Conservation (phyloP, 345 rosid species). For the Syzygium aqueum region DNA sequence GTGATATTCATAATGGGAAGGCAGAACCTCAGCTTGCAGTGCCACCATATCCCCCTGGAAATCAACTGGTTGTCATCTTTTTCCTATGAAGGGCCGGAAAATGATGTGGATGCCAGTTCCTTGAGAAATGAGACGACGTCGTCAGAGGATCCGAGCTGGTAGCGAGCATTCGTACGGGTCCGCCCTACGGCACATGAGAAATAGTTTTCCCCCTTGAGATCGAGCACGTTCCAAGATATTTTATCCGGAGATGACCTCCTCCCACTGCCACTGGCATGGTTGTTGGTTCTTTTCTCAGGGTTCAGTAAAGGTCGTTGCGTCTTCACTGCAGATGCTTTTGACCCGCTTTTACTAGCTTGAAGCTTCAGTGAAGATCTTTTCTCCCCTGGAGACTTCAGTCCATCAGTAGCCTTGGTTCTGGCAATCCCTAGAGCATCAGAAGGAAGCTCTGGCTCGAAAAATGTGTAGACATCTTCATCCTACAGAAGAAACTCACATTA, state of each 20-base stretch:
- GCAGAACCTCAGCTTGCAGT: not conserved
- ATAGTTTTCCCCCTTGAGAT: constrained; percentile 93
- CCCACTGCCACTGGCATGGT: constrained; percentile 29
- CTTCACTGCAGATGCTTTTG: constrained; percentile 57
- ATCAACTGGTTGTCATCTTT: not conserved
- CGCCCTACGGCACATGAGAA: constrained; percentile 96
- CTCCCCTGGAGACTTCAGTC: constrained; percentile 43
- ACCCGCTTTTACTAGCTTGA: constrained; percentile 50
- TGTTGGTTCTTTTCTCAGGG: constrained; percentile 36
- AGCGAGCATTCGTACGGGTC: constrained; percentile 74
- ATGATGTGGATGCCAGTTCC: constrained; percentile 33
- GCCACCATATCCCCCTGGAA: not conserved
- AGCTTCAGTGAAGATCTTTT: constrained; percentile 46
- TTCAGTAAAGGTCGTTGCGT: constrained; percentile 40
- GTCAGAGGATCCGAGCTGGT: constrained; percentile 60
- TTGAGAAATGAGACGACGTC: constrained; percentile 68
- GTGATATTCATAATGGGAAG: not conserved
- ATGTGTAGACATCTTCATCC: constrained; percentile 98
- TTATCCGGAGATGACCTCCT: constrained; percentile 62
- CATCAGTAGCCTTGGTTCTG: constrained; percentile 60
- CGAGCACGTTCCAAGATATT: constrained; percentile 93
- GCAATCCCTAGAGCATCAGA: constrained; percentile 38
- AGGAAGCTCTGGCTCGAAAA: constrained; percentile 97
- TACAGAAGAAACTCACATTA: constrained; percentile 7
- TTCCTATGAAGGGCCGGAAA: not conserved